These are phyloP conservation scores for Lipomyces yamadae DNA, from an alignment of 805 yeast species.

Conservation along the genomic window DNA sequence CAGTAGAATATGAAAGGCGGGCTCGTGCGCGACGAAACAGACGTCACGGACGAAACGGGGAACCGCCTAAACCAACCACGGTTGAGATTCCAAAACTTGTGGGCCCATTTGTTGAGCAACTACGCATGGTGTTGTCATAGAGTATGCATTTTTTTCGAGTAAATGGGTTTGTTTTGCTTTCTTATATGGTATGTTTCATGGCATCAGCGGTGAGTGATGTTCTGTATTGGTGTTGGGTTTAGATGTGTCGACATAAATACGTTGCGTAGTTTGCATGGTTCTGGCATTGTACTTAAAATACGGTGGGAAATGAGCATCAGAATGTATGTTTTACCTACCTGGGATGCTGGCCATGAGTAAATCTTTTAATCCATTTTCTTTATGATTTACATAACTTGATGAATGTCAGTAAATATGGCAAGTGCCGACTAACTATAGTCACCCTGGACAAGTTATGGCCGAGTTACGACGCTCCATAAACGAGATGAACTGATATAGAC, in stretches of 20 bases:
- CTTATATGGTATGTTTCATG: not conserved
- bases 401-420: too few relatives aligned
- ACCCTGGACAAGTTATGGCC: too few relatives aligned
- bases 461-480: too few relatives aligned
- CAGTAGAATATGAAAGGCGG: constrained; percentile 41
- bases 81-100: constrained; percentile 34
- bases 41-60: constrained; percentile 34
- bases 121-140: constrained; percentile 37
- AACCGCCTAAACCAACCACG: constrained; percentile 30
- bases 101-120: constrained; percentile 35
- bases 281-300: not conserved
- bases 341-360: too few relatives aligned
- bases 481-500: too few relatives aligned
- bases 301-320: too few relatives aligned
- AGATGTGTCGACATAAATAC: not conserved
- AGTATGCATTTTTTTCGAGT: not conserved
- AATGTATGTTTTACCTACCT: too few relatives aligned
- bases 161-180: not conserved
- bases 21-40: constrained; percentile 39
- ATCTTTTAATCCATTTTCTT: too few relatives aligned
- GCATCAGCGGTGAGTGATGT: not conserved
- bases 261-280: too few relatives aligned
- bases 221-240: not conserved
- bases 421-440: too few relatives aligned
- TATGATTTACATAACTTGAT: too few relatives aligned